Percentiles rank a stretch among this genome's conserved stretches.
Conservation (phyloP, 495 filamentous ascomycete species). For the Penicillium flavigenum region DNA sequence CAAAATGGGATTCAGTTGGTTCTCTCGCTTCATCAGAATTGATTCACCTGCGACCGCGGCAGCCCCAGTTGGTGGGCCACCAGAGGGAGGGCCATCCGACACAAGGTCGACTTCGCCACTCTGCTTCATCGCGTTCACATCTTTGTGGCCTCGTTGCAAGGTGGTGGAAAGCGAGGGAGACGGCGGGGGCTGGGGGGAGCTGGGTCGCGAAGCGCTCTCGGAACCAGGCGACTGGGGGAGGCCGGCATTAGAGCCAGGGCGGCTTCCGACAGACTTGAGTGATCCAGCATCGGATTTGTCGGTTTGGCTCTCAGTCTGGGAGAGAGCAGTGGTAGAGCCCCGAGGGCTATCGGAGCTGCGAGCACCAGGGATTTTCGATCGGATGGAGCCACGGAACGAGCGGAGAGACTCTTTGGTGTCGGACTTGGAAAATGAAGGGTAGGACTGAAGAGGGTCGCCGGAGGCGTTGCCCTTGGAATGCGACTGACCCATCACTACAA, state of each 20-base stretch:
- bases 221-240: constrained; percentile 39
- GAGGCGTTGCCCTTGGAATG: constrained; percentile 72
- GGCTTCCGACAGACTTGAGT: constrained; percentile 64
- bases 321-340: constrained; percentile 63
- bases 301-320: constrained; percentile 53
- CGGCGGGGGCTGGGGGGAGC: constrained; percentile 73
- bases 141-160: constrained; percentile 70
- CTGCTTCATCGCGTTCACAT: constrained; percentile 76
- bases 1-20: constrained; percentile 62
- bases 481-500: constrained; percentile 81
- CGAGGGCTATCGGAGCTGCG: constrained; percentile 71
- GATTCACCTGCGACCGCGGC: constrained; percentile 53
- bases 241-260: constrained; percentile 40
- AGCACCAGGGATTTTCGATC: constrained; percentile 71
- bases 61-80: constrained; percentile 48
- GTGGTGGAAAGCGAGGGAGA: constrained; percentile 83
- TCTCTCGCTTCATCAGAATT: constrained; percentile 77
- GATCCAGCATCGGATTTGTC: constrained; percentile 77
- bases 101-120: constrained; percentile 92
- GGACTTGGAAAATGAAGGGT: constrained; percentile 87
- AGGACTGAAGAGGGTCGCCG: constrained; percentile 65
- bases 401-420: constrained; percentile 94
- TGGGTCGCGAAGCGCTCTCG: constrained; percentile 39
- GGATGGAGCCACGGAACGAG: constrained; percentile 71
- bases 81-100: constrained; percentile 83